Evolutionary conservation across 805 yeast genomes (phyloP).

Genomic region (Hanseniaspora clermontiae): DNA sequence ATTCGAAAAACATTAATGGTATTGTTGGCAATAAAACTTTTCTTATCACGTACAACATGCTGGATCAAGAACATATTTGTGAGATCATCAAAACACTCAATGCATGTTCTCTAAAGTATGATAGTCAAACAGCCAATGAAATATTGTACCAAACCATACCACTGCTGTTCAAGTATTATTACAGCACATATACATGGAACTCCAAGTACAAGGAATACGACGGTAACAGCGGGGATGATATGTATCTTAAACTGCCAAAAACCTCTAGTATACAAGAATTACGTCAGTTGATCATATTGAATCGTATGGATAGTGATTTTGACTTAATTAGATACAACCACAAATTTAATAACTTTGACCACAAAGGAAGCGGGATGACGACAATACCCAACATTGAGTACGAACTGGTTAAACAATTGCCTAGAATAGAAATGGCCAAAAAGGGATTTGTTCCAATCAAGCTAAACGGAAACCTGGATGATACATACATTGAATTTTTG

Average conservation of each 20-base stretch:
- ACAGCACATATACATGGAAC: slow-evolving; percentile 2
- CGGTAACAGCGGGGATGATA: neutral
- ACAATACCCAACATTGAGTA: neutral
- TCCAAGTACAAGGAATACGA: neutral
- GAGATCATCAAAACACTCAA: neutral
- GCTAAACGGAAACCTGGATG: neutral
- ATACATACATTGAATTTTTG: neutral
- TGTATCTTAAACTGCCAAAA: neutral
- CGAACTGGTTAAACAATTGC: neutral
- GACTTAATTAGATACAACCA: neutral
- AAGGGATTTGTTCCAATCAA: neutral
- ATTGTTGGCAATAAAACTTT: neutral
- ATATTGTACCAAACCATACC: slow-evolving; percentile 8
- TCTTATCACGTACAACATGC: neutral
- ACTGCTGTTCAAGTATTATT: slow-evolving; percentile 2
- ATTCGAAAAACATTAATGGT: neutral
- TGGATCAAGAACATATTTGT: neutral
- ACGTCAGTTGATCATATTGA: neutral
- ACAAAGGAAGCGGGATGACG: neutral
- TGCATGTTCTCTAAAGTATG: neutral
- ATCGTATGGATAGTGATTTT: neutral
- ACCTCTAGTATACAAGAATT: neutral
- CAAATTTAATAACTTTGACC: neutral
- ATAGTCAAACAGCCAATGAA: neutral
- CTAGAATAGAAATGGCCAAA: neutral